A percentile compares a stretch with the other conserved stretches of the same genome.
Evolutionary conservation across 495 filamentous ascomycete genomes (phyloP).

Genomic region (Pseudevernia furfuracea): DNA sequence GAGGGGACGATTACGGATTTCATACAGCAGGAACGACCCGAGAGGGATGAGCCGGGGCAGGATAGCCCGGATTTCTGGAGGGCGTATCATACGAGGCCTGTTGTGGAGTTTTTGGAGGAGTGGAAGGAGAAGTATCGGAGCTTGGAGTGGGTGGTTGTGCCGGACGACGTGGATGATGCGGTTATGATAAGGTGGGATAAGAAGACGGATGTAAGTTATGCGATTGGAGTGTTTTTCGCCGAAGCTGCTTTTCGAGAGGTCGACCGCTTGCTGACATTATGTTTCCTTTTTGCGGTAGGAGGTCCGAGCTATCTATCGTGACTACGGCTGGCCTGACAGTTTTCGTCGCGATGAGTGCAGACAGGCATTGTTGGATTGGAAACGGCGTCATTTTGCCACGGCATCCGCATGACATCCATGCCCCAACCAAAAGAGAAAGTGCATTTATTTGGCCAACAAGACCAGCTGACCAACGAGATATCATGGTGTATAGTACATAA

Average conservation of each 20-base stretch:
- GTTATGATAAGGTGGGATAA: conserved; percentile 18
- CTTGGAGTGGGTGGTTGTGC: conserved; percentile 19
- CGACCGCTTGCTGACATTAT: conserved; percentile 14
- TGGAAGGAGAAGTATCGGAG: conserved; percentile 22
- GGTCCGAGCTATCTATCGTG: conserved; percentile 21
- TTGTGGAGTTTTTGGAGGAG: conserved; percentile 20
- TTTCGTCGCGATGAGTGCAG: conserved; percentile 21
- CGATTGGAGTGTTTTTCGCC: conserved; percentile 1
- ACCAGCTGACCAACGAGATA: too few relatives aligned
- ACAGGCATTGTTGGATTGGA: conserved; percentile 21
- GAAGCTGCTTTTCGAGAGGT: conserved; percentile 3
- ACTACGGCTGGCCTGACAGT: conserved; percentile 20
- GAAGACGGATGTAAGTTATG: conserved; percentile 19
- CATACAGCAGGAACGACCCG: conserved; percentile 20
- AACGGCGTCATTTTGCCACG: conserved; percentile 10
- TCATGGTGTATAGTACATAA: too few relatives aligned
- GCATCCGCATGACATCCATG: conserved; percentile 14
- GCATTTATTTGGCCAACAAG: too few relatives aligned
- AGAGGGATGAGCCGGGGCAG: conserved; percentile 16
- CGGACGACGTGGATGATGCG: conserved; percentile 16
- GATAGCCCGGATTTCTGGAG: conserved; percentile 21
- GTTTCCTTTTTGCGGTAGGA: conserved; percentile 15
- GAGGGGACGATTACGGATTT: conserved; percentile 22
- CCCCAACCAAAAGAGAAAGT: too few relatives aligned
- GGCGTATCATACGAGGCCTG: conserved; percentile 19